Evolutionary conservation across 768 basidiomycete genomes (phyloP).

Genomic region (Daedaleopsis sinensis): DNA sequence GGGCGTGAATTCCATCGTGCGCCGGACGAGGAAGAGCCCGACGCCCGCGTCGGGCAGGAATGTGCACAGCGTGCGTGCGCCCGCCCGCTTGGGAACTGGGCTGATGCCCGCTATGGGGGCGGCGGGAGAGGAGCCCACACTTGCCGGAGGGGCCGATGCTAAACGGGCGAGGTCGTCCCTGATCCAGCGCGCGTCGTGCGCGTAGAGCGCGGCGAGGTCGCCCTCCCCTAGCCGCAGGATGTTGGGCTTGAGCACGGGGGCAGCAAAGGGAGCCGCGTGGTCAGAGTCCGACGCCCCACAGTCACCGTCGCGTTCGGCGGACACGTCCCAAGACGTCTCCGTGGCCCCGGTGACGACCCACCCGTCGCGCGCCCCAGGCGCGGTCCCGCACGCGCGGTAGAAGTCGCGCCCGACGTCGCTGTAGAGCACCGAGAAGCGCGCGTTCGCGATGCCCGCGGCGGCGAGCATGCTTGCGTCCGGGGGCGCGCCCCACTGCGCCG

Average conservation of each 20-base stretch:
- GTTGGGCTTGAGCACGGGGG: constrained; percentile 1
- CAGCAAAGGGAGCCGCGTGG: no score
- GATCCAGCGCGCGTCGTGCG: constrained; percentile 42
- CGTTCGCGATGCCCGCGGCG: constrained; percentile 39
- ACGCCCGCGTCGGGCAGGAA: constrained; percentile 52
- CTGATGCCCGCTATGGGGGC: no score
- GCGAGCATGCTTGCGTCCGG: constrained; percentile 35
- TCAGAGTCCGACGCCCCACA: not conserved
- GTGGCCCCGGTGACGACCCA: constrained; percentile 45
- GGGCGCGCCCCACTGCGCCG: constrained; percentile 43
- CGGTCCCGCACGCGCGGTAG: constrained; percentile 46
- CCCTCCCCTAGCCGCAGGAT: constrained; percentile 38
- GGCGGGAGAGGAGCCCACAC: no score
- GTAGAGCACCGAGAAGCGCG: constrained; percentile 51
- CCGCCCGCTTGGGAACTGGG: no score
- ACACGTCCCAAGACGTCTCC: constrained; percentile 37
- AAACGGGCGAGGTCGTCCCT: constrained; percentile 32
- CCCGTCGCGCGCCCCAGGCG: constrained; percentile 34
- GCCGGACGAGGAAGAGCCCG: constrained; percentile 45
- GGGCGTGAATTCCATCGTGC: constrained; percentile 31
- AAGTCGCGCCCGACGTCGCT: constrained; percentile 54
- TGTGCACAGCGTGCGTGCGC: constrained; percentile 32
- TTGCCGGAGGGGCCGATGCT: no score
- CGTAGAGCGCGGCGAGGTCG: constrained; percentile 42
- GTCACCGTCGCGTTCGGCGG: constrained; percentile 2